Evolutionary conservation across 495 filamentous ascomycete genomes (phyloP).

Genomic region (Lichina pygmaea): DNA sequence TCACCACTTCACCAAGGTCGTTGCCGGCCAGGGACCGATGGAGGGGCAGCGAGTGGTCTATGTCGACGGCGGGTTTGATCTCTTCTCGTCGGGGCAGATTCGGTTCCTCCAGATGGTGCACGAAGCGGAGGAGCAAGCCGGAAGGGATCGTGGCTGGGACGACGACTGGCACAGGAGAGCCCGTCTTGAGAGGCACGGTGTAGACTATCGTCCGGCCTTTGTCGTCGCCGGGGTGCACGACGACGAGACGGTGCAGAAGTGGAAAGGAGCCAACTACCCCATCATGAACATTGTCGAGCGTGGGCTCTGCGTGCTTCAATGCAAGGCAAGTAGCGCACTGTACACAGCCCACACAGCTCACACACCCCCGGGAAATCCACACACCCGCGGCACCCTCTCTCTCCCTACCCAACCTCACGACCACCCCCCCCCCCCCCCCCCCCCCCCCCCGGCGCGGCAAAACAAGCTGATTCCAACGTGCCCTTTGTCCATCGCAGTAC

Average conservation of each 20-base stretch:
- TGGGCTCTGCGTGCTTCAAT: conserved; percentile 84
- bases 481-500: conserved; percentile 25
- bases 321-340: conserved; percentile 29
- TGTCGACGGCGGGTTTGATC: conserved; percentile 88
- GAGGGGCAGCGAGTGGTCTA: conserved; percentile 73
- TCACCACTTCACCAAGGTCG: conserved; percentile 30
- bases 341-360: not conserved
- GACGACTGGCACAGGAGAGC: conserved; percentile 28
- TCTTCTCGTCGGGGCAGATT: conserved; percentile 92
- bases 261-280: conserved; percentile 93
- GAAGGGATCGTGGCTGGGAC: conserved; percentile 43
- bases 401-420: too few species aligned
- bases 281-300: conserved; percentile 99
- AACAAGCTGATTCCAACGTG: too few species aligned
- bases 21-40: conserved; percentile 35
- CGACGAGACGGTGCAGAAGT: conserved; percentile 76
- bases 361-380: not conserved
- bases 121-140: conserved; percentile 38
- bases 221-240: conserved; percentile 82
- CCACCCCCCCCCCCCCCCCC: too few species aligned
- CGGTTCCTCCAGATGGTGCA: conserved; percentile 65
- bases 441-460: too few species aligned
- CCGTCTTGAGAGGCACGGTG: conserved; percentile 28
- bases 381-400: not conserved
- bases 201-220: conserved; percentile 56